Evolutionary conservation across 129 eudicot species (phyloP).

Genomic region (Helianthus tuberosus): DNA sequence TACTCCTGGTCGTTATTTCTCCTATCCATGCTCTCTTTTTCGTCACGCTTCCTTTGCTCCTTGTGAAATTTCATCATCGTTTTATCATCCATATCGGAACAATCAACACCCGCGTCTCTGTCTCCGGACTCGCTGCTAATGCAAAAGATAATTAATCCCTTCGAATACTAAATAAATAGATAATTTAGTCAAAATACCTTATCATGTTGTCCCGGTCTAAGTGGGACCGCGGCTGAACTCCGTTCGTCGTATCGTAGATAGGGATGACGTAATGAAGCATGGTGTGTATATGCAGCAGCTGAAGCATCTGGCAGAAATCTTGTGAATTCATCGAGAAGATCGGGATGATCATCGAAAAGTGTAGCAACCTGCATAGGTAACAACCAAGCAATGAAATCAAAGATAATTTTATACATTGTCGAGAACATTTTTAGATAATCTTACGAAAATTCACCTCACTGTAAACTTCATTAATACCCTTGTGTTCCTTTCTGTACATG

Average conservation of each 20-base stretch:
- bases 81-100: constrained; percentile 75
- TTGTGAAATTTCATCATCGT: constrained; percentile 59
- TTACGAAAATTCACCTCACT: constrained; percentile 60
- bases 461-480: constrained; percentile 84
- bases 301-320: constrained; percentile 91
- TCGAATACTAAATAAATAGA: not conserved
- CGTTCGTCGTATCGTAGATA: constrained; percentile 68
- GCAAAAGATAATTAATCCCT: constrained; percentile 11
- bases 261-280: constrained; percentile 54
- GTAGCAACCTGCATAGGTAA: constrained; percentile 65
- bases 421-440: not conserved
- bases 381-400: not conserved
- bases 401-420: not conserved
- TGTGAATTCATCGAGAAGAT: constrained; percentile 88
- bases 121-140: constrained; percentile 59
- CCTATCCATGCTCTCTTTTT: constrained; percentile 68
- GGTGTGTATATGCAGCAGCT: constrained; percentile 64
- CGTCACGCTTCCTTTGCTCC: constrained; percentile 70
- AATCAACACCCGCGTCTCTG: constrained; percentile 71
- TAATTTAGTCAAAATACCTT: constrained; percentile 41
- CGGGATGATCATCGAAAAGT: constrained; percentile 84
- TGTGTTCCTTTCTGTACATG: constrained; percentile 92
- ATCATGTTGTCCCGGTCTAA: constrained; percentile 57
- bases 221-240: constrained; percentile 45
- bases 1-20: constrained; percentile 78